These are phyloP conservation scores for Zasmidium angulare DNA, from an alignment of 2,329 filamentous ascomycete species.

Conservation along the genomic window DNA sequence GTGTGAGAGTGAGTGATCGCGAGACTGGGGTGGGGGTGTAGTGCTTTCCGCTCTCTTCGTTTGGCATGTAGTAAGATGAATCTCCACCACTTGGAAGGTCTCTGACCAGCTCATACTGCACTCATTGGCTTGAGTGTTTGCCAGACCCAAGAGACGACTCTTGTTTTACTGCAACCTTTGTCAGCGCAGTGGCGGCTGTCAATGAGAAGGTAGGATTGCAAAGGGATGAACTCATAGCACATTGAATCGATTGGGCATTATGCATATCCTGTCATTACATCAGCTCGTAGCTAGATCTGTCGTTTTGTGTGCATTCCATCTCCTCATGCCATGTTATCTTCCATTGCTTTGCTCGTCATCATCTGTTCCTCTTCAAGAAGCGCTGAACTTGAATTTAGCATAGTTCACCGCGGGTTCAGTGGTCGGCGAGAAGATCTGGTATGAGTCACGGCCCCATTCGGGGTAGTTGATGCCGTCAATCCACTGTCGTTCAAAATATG, in stretches of 20 bases:
- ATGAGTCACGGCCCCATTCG: slow-evolving; percentile 70
- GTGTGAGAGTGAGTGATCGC: neutral
- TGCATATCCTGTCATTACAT: neutral
- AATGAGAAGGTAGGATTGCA: too few relatives aligned
- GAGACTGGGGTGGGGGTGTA: neutral
- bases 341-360: neutral
- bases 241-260: too few relatives aligned
- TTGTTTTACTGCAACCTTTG: too few relatives aligned
- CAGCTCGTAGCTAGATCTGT: neutral
- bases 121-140: too few relatives aligned
- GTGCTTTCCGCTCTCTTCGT: too few relatives aligned
- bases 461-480: slow-evolving; percentile 96
- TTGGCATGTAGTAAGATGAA: too few relatives aligned
- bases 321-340: neutral
- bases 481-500: slow-evolving; percentile 47
- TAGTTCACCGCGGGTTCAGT: slow-evolving; percentile 24
- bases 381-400: slow-evolving; percentile 25
- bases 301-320: neutral
- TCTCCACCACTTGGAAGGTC: too few relatives aligned
- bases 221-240: too few relatives aligned
- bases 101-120: too few relatives aligned
- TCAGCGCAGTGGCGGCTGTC: too few relatives aligned
- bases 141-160: too few relatives aligned
- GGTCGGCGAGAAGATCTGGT: slow-evolving; percentile 50
- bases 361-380: neutral